Percentiles rank a stretch among this genome's conserved stretches.
Conservation (phyloP, 306 rosid genomes). For the Vigna trinervia region DNA sequence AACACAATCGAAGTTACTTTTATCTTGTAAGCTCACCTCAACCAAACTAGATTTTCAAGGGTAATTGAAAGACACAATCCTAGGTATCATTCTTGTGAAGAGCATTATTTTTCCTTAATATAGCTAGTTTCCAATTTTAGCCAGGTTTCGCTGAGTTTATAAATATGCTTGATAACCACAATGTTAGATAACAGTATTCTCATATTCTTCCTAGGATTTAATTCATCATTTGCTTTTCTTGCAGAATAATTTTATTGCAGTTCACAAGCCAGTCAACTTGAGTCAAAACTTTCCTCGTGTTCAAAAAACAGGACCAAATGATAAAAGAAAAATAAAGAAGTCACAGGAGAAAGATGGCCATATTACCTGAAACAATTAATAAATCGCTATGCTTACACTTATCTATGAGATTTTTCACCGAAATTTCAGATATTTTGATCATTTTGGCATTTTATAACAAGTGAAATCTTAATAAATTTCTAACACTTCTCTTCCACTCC, state of each 20-base stretch:
- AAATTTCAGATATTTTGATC: slow-evolving; percentile 14
- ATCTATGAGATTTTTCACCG: neutral
- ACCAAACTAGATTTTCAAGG: slow-evolving; percentile 11
- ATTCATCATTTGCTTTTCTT: slow-evolving; percentile 5
- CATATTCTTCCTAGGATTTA: neutral
- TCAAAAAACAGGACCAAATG: neutral
- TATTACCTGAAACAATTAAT: slow-evolving; percentile 20
- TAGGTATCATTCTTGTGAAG: slow-evolving; percentile 9
- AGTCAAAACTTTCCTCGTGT: neutral
- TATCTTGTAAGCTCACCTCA: neutral
- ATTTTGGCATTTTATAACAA: slow-evolving; percentile 21
- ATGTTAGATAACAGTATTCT: neutral
- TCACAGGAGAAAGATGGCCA: neutral
- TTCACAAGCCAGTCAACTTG: neutral
- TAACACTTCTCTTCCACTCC: slow-evolving; percentile 8
- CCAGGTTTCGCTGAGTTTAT: slow-evolving; percentile 6
- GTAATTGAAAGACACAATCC: slow-evolving; percentile 10
- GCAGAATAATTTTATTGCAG: neutral
- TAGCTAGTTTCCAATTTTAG: slow-evolving; percentile 16
- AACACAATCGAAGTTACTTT: neutral
- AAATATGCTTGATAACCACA: too few species aligned
- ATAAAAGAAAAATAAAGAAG: neutral
- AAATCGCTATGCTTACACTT: slow-evolving; percentile 2
- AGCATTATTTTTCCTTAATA: neutral
- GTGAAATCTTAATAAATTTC: slow-evolving; percentile 3